Conservation (phyloP, 1,284 basidiomycete species). For the Macrocybe sp. region DNA sequence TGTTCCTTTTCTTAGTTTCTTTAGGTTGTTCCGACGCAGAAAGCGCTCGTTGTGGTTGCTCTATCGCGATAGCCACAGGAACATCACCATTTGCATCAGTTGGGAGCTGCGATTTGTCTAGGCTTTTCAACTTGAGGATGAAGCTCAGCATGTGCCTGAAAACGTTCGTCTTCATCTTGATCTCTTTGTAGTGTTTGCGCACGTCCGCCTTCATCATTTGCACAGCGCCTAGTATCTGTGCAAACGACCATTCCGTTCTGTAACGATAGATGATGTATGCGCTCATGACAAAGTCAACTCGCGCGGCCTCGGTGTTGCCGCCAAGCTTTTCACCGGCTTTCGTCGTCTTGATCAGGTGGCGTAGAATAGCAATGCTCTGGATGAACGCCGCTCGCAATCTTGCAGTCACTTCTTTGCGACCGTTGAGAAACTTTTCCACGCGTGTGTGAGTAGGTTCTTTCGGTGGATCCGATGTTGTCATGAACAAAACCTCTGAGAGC, state of each 20-base stretch:
- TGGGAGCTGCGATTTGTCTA: not conserved
- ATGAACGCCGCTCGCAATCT: conserved; percentile 3
- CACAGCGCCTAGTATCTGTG: conserved; percentile 40
- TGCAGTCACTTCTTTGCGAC: conserved; percentile 4
- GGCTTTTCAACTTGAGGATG: not conserved
- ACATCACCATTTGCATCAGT: not conserved
- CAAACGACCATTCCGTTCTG: conserved; percentile 27
- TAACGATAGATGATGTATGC: conserved; percentile 41
- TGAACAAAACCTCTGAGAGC: conserved; percentile 44
- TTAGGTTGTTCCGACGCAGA: not conserved
- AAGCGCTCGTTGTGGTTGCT: not conserved
- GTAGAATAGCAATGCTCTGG: conserved; percentile 39
- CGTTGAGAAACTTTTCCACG: conserved; percentile 36
- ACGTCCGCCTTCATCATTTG: conserved; percentile 37
- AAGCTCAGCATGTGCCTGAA: conserved; percentile 3
- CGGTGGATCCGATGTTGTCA: conserved; percentile 27
- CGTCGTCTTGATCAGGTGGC: conserved; percentile 28
- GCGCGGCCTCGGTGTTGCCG: conserved; percentile 36
- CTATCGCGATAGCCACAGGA: not conserved
- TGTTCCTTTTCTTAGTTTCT: no score
- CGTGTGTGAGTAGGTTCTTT: conserved; percentile 21
- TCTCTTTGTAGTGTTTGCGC: conserved; percentile 16
- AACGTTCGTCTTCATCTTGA: conserved; percentile 2
- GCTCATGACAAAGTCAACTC: conserved; percentile 53
- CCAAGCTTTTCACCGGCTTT: conserved; percentile 17